Conservation (phyloP, 306 rosid species). For the Pterocarpus santalinus region DNA sequence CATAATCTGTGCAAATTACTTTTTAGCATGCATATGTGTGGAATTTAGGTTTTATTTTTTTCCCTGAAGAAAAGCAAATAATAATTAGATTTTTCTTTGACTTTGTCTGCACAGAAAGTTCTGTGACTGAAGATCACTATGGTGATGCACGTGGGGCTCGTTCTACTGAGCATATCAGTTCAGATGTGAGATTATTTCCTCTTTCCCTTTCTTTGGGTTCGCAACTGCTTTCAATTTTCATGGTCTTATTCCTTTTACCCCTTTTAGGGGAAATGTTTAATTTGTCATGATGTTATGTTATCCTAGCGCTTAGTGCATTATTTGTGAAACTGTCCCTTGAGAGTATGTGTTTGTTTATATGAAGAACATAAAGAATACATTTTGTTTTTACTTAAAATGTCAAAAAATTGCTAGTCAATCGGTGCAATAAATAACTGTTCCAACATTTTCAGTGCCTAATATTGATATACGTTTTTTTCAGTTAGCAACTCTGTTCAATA, state of each 20-base stretch:
- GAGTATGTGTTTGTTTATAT: slow-evolving; percentile 5
- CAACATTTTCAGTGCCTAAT: slow-evolving; percentile 31
- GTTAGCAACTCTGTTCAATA: slow-evolving; percentile 21
- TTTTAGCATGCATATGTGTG: slow-evolving; percentile 6
- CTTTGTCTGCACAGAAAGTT: slow-evolving; percentile 65
- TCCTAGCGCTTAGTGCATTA: neutral
- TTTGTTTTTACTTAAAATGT: neutral
- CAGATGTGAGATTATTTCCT: slow-evolving; percentile 61
- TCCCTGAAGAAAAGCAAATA: slow-evolving; percentile 22
- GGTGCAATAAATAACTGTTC: slow-evolving; percentile 6
- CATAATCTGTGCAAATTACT: slow-evolving; percentile 18
- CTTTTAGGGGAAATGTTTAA: neutral
- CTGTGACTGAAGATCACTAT: slow-evolving; percentile 60
- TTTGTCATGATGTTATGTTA: slow-evolving; percentile 12
- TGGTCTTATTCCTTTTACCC: slow-evolving; percentile 14
- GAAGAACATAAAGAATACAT: slow-evolving; percentile 4
- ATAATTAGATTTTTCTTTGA: slow-evolving; percentile 37
- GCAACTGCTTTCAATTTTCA: slow-evolving; percentile 1
- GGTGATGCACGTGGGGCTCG: slow-evolving; percentile 43
- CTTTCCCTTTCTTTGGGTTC: neutral
- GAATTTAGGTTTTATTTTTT: neutral
- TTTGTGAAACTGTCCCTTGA: neutral
- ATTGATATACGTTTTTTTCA: slow-evolving; percentile 11
- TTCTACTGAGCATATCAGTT: slow-evolving; percentile 50
- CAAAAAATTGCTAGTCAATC: neutral